Conservation (phyloP, 2,329 filamentous ascomycete species). For the Dendrostoma leiphaemia region DNA sequence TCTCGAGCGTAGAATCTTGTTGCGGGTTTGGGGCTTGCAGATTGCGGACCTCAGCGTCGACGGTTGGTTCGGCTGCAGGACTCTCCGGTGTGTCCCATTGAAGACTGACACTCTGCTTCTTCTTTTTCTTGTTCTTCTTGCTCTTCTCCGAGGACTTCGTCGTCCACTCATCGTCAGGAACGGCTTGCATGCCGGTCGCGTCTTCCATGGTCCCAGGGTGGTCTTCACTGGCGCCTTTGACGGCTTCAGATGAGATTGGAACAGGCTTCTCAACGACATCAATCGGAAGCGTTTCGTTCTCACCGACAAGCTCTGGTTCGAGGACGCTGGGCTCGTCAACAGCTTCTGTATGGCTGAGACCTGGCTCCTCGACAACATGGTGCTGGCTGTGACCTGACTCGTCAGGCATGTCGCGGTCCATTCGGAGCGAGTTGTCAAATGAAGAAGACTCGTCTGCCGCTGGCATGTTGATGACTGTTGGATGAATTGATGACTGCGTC, state of each 20-base stretch:
- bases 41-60: slow-evolving; percentile 16
- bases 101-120: slow-evolving; percentile 22
- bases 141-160: slow-evolving; percentile 27
- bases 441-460: neutral
- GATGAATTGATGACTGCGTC: neutral
- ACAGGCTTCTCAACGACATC: neutral
- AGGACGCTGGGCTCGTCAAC: neutral
- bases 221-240: neutral
- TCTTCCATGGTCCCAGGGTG: neutral
- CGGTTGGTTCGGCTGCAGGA: neutral
- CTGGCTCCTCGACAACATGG: neutral
- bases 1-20: neutral
- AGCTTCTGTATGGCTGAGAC: neutral
- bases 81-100: slow-evolving; percentile 21
- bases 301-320: neutral
- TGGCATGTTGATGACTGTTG: neutral
- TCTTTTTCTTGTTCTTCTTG: slow-evolving; percentile 32
- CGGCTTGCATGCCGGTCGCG: neutral
- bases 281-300: neutral
- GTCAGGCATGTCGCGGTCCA: no score
- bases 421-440: neutral
- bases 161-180: slow-evolving; percentile 20
- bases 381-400: neutral
- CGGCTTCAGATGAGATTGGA: neutral
- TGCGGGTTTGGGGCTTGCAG: neutral